Evolutionary conservation across 2,329 filamentous ascomycete species (phyloP).

Genomic region (Phyllosticta capitalensis): DNA sequence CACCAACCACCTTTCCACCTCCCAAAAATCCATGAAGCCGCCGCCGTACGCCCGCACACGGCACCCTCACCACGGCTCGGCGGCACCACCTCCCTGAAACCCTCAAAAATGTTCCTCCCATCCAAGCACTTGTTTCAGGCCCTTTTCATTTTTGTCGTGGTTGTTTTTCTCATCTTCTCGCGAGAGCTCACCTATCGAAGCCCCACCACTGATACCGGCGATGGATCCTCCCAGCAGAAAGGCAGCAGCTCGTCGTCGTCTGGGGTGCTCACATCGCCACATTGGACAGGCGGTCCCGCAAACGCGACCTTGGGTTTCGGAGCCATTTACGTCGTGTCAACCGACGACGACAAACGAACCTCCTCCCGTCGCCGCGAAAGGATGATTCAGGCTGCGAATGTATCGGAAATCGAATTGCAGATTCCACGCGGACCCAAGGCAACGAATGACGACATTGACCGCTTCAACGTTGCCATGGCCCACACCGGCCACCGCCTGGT

Average conservation of each 20-base stretch:
- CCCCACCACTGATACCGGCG: neutral
- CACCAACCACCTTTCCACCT: neutral
- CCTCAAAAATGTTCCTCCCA: neutral
- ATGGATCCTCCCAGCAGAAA: neutral
- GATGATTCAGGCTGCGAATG: conserved; percentile 32
- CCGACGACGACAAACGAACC: conserved; percentile 14
- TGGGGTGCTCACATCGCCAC: neutral
- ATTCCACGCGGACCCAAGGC: conserved; percentile 34
- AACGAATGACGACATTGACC: conserved; percentile 30
- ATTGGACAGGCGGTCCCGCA: conserved; percentile 14
- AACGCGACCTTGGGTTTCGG: conserved; percentile 31
- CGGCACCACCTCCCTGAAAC: neutral
- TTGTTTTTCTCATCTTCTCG: neutral
- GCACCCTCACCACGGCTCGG: neutral
- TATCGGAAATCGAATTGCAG: conserved; percentile 33
- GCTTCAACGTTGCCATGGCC: conserved; percentile 25
- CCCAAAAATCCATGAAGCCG: neutral
- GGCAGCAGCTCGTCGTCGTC: neutral
- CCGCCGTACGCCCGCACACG: neutral
- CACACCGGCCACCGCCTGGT: conserved; percentile 17
- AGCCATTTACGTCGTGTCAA: conserved; percentile 29
- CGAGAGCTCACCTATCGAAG: neutral
- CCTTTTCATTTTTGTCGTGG: neutral
- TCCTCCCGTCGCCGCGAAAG: conserved; percentile 27
- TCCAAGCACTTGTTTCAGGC: neutral